Conservation (phyloP, 495 filamentous ascomycete species). For the Elaphomyces granulatus region DNA sequence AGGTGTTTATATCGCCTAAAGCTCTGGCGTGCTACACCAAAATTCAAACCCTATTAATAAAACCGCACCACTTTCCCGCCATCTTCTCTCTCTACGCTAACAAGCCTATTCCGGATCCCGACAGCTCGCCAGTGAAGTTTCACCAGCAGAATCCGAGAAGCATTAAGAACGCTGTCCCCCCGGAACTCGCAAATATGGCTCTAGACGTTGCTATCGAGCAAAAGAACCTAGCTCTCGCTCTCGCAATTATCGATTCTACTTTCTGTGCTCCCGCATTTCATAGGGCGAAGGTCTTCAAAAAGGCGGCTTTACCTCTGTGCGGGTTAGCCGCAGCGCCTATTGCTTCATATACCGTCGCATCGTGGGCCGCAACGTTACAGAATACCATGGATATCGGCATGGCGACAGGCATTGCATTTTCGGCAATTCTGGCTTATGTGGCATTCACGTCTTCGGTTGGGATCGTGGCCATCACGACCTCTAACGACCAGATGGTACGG, state of each 20-base stretch:
- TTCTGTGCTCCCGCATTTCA: conserved; percentile 60
- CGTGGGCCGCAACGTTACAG: conserved; percentile 40
- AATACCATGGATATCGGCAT: conserved; percentile 52
- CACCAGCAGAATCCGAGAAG: conserved; percentile 48
- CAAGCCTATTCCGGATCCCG: conserved; percentile 59
- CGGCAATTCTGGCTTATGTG: conserved; percentile 67
- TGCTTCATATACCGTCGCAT: conserved; percentile 54
- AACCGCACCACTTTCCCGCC: conserved; percentile 57
- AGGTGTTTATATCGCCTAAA: conserved; percentile 64
- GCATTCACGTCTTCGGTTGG: conserved; percentile 65
- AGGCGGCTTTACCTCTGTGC: conserved; percentile 35
- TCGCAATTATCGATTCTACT: conserved; percentile 67
- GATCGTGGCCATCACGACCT: conserved; percentile 65
- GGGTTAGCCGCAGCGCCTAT: conserved; percentile 46
- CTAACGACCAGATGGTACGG: conserved; percentile 88
- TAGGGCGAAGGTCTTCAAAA: conserved; percentile 46
- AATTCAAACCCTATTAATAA: conserved; percentile 54
- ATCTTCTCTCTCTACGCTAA: conserved; percentile 70
- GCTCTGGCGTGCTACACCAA: conserved; percentile 55
- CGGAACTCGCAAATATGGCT: conserved; percentile 49
- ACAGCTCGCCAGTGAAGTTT: conserved; percentile 43
- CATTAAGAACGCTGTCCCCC: conserved; percentile 54
- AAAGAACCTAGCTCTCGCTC: conserved; percentile 57
- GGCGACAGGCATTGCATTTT: conserved; percentile 66
- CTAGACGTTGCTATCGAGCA: conserved; percentile 61